These are phyloP conservation scores for Arxiozyma bovina DNA, from an alignment of 1,139 yeast species.

Conservation along the genomic window DNA sequence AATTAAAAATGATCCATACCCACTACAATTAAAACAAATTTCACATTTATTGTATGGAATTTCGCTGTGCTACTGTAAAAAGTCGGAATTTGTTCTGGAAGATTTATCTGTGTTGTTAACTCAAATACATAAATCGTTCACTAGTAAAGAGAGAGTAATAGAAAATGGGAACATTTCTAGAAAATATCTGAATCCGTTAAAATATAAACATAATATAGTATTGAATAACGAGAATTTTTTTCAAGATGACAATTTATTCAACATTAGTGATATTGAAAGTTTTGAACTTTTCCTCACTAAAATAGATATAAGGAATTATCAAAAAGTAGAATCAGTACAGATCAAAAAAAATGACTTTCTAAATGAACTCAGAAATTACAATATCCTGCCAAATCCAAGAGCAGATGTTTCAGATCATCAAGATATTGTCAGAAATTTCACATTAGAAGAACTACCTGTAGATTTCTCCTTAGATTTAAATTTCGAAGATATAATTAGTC, in stretches of 20 bases:
- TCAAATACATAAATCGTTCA: constrained; percentile 16
- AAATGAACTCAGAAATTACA: constrained; percentile 21
- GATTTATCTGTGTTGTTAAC: constrained; percentile 19
- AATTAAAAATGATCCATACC: constrained; percentile 14
- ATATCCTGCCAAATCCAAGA: constrained; percentile 5
- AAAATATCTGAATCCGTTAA: not conserved
- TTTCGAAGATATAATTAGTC: constrained; percentile 23
- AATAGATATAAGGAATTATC: not conserved
- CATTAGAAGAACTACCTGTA: constrained; percentile 13
- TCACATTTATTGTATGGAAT: constrained; percentile 28
- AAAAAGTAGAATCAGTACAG: constrained; percentile 1
- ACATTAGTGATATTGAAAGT: constrained; percentile 15
- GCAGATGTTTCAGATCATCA: not conserved
- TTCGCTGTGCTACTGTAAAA: constrained; percentile 26
- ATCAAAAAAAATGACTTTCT: constrained; percentile 25
- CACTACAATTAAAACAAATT: constrained; percentile 23
- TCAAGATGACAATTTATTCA: constrained; percentile 23
- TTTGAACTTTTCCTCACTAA: constrained; percentile 13
- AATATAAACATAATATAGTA: not conserved
- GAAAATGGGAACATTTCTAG: not conserved
- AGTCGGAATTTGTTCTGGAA: constrained; percentile 26
- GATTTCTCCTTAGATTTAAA: constrained; percentile 27
- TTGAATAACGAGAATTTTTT: constrained; percentile 7
- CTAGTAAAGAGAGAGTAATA: not conserved
- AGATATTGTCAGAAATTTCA: constrained; percentile 1